Base-by-base conservation (phyloP, 345 rosid genomes). In the Litchi chinensis region DNA sequence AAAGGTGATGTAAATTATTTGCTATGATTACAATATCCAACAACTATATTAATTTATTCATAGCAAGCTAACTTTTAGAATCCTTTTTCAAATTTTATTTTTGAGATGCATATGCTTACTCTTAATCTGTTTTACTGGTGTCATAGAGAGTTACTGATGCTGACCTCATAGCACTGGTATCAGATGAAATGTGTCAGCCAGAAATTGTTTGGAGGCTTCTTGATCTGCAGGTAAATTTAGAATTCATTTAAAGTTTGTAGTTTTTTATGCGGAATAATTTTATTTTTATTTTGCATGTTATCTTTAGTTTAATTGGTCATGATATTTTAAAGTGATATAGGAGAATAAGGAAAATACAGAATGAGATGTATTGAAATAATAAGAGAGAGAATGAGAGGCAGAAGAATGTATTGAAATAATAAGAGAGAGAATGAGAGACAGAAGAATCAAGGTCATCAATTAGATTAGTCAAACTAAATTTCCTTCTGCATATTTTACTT, bases 171-270 rank as follows among this genome's bases (percentile, higher is more conserved):
- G 98, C 96, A 15, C 77, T 94, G 82, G 93, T 97, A 39, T 93
- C 99, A n/a, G 98, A 97, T 86, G 98, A 96, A 86, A 92, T 96
- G 79, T 96, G 93, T 82, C 99, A 96, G 83, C 98, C 99, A 39
- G 90, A 87, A 69, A 85, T 83, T 32, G 78, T 96, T 67, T 96
- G 98, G 98, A 92, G 91, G 84, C 92, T 96, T 82, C 68, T 67
- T 48, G 98, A 90, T 88, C 32, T 96, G 83, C 98, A 96, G 98
- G 99, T 91, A 78, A 75, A 68, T 76, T 44, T 54, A 15, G 32
- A 28, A 28, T 28, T 22, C 67, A 15, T 37, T 68, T 56, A 24
- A n/a, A 41, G n/a, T 64, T 8, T 37, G 19, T 32, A 10, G 18
- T 52, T 56, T 59, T 8, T 32, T 11, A 15, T 28, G 46, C 64